Base-by-base conservation (phyloP, 192 early-diverging fungal species). In the Coemansia sp. region DNA sequence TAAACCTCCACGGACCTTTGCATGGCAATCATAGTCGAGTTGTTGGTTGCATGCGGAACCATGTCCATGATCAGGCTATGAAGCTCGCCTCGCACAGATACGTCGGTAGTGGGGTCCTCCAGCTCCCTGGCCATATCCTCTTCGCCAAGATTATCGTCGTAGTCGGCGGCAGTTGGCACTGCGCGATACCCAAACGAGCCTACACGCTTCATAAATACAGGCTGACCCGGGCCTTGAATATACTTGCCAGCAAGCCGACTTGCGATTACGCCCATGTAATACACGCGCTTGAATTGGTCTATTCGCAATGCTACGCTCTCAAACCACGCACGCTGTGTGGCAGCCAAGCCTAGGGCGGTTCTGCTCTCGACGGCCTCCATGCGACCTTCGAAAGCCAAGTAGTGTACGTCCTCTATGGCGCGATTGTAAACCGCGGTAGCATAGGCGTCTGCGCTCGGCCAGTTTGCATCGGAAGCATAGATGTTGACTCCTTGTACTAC, bases 341-440 rank as follows among this genome's bases (percentile, higher is more conserved):
- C 15, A 5, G 60, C 37, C 49, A 39, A 45, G 3, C 34, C 49
- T 15, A 24, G 29, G 7, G 29, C 38, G 1, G 10, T 27, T 12
- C 22, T 59, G 60, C 34, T 15, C 30, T 37, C 58, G 3, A 59
- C 39, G n/a, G 50, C 45, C 2, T 62, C 38, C 18, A 53, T 52
- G 47, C 60, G 61, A 2, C 58, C 64, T 27, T 75, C 78, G 24
- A 71, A 69, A 12, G 65, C 56, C 59, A 80, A 29, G 55, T 58
- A 75, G 37, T 72, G 73, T 37, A 55, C 49, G 34, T 80, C 78
- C 59, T 75, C 73, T 15, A 80, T 62, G 30, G 65, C 47, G 4
- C 78, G 68, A 55, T 80, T 80, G 44, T 69, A 73, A 49, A 80
- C 59, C n/a, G 66, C 69, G 0, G 66, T 71, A 16, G 78, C 78